Percentiles rank a stretch among this genome's conserved stretches.
These are phyloP conservation scores for Bipolaris gigantea DNA, from an alignment of 2,329 filamentous ascomycete species.

Conservation along the genomic window DNA sequence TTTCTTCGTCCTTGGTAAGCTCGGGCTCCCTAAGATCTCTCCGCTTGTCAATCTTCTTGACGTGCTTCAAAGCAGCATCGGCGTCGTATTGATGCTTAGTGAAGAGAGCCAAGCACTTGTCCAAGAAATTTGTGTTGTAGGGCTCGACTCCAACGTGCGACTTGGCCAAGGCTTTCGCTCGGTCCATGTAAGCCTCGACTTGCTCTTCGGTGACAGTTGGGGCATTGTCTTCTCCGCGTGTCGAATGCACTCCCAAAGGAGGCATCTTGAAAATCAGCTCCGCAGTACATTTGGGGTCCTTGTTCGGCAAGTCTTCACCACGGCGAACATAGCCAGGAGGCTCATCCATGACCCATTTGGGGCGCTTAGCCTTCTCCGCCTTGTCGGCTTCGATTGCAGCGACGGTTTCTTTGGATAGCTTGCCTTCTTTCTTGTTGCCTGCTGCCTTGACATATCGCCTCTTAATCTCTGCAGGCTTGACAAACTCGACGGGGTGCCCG, in stretches of 20 bases:
- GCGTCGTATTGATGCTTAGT: conserved; percentile 72
- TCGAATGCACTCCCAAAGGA: conserved; percentile 51
- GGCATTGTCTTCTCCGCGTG: conserved; percentile 50
- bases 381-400: conserved; percentile 83
- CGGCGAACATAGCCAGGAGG: conserved; percentile 82
- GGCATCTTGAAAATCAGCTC: conserved; percentile 79
- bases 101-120: conserved; percentile 77
- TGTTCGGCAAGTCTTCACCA: conserved; percentile 74
- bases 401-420: conserved; percentile 76
- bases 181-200: conserved; percentile 75
- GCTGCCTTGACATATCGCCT: conserved; percentile 67
- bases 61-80: conserved; percentile 68
- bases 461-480: conserved; percentile 85
- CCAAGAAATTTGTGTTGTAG: conserved; percentile 81
- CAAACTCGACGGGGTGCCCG: conserved; percentile 83
- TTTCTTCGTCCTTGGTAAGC: conserved; percentile 74
- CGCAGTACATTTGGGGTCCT: conserved; percentile 75
- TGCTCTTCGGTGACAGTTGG: conserved; percentile 56
- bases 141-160: conserved; percentile 68
- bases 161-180: conserved; percentile 65
- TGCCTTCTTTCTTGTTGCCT: conserved; percentile 72
- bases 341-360: conserved; percentile 92
- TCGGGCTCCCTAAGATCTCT: conserved; percentile 82
- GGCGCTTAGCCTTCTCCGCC: conserved; percentile 74
- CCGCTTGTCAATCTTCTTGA: conserved; percentile 68